Base-by-base conservation (phyloP, 2,329 filamentous ascomycete genomes). In the Sphaerostilbella broomeana region DNA sequence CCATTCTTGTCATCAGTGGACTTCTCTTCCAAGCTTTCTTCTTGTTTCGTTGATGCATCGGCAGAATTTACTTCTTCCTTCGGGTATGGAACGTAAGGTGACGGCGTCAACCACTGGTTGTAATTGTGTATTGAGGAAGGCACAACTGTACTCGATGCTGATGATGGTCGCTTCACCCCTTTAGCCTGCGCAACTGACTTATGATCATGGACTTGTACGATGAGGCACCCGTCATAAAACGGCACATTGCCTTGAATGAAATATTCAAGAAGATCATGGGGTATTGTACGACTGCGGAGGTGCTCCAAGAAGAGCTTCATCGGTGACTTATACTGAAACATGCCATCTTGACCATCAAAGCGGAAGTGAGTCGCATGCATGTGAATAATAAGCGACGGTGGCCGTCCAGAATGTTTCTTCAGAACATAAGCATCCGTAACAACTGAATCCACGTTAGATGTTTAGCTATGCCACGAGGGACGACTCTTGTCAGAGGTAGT, bases 141-240 rank as follows among this genome's bases (percentile, higher is more conserved):
- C 4, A 73, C 66, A 26, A 75, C 75, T 38, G 81, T 81, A 48
- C 72, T 79, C 24, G 76, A 75, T 15, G 73, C 68, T 1, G 77
- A 69, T 6, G 57, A 51, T 3, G 61, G 18, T 67, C 67, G 36
- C 66, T 69, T 35, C 68, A 73, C 41, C 67, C 75, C 78, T 55
- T 86, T 79, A 50, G 24, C 16, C 46, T 73, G 72, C 32, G 72
- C 71, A 28, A 68, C 68, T 1, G 82, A 79, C 53, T 84, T 86
- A 65, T 95, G 86, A 58, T 97, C 86, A 53, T 94, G 77, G n/a
- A 97, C 70, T 60, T 94, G 83, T 24, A 98, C 88, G 50, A 98
- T 97, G 42, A 98, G 73, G 56, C 90, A 95, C 21, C 85, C 88
- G 60, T 97, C 89, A 58, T 97, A 98, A 57, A 95, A 97, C 8